Base-by-base conservation (phyloP, 2,329 filamentous ascomycete species). In the Tolypocladium pustulatum region DNA sequence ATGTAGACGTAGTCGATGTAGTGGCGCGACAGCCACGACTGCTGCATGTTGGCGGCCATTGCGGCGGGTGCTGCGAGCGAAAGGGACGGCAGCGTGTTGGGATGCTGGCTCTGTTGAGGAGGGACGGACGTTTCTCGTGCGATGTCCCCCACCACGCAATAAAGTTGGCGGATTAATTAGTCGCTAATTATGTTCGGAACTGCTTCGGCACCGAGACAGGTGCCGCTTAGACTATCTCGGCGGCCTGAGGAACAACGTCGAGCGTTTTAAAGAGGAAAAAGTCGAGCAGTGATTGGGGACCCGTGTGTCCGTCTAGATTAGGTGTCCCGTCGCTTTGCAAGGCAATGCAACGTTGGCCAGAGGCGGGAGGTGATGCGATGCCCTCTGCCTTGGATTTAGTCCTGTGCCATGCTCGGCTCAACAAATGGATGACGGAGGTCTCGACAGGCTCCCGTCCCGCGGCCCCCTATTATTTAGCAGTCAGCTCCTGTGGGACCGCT, bases 1-100 rank as follows among this genome's bases (percentile, higher is more conserved):
- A 95, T 87, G 73, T 93, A 91, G 67, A 95, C 83, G 69, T 88
- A 89, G 74, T 91, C 85, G 70, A 93, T 75, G 69, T 88, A 90
- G 67, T 85, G 79, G 65, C 80, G 79, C 63, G 86, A 80, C 54
- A 81, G 62, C 62, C 66, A 67, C 65, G 69, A 68, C 55, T 65
- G 61, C 40, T 68, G 66, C 56, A 59, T 43, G 32, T 62, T 64
- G 57, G 68, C 61, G 59, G 70, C 60, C 65, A 68, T 71, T 52
- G 40, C 34, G 34, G 55, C 32, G 55, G 13, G 4, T 34, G 30
- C 36, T 49, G 55, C 27, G 43, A 10, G 5, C 25, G 13, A 13
- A 17, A 27, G 15, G 43, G 43, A 49, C 43, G 25, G 43, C 25
- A 30, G 30, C 10, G 49, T 17, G n/a, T 49, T 9, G 17, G 43